Base-by-base conservation (phyloP, 345 rosid genomes). In the Kernera saxatilis region DNA sequence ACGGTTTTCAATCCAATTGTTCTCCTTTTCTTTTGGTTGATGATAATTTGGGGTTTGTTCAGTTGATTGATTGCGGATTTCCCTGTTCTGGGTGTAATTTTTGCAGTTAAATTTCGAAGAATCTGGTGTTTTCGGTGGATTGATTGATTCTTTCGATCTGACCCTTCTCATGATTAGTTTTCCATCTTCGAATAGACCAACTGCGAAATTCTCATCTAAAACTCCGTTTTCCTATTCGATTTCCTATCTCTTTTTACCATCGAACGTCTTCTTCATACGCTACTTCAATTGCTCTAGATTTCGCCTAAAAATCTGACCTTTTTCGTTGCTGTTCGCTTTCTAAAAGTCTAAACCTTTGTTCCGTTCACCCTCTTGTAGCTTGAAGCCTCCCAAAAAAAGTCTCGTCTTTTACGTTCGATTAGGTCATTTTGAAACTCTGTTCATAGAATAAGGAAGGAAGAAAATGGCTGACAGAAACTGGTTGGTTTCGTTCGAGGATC, bases 91-190 rank as follows among this genome's bases (percentile, higher is more conserved):
- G 4, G 54, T 5, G n/a, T 17, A 8, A 8, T 3, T 18, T 44
- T 25, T 52, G 51, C 74, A 75, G 79, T 70, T 44, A 2, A 43
- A 30, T n/a, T 33, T 35, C 26, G 40, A 44, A 64, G 57, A 30
- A 54, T 18, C 37, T 41, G 44, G 74, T 61, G 67, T 33, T 23
- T 46, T 36, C n/a, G 66, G 62, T 72, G 50, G 58, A 71, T 55
- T 73, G 58, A 71, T 55, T 73, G 71, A 64, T 60, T 32, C 12
- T 64, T 57, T 22, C 44, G 64, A 39, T 61, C 69, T 74, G 75
- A 69, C 75, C 66, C 86, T 79, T 86, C 96, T 93, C 92, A 93
- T 87, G 98, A 82, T 87, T 84, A 81, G 81, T 85, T 79, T 80
- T 77, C 90, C 67, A 81, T 75, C 87, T 71, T 78, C 79, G 75